Evolutionary conservation across 2,329 filamentous ascomycete genomes (phyloP).

Genomic region (Corinectria fuckeliana): DNA sequence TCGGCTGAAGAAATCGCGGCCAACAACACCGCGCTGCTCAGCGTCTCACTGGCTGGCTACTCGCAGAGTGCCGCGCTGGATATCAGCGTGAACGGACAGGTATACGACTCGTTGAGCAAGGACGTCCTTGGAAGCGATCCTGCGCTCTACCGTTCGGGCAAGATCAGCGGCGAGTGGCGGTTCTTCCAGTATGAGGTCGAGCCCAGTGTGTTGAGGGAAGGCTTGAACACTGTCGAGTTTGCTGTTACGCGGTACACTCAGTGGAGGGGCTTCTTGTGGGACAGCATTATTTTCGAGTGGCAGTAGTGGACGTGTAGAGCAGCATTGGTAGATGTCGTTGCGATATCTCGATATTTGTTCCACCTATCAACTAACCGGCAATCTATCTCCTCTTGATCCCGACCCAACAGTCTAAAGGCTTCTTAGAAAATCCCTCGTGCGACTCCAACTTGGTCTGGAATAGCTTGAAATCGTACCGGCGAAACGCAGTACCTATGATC

Average conservation of each 20-base stretch:
- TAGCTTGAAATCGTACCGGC: slow-evolving; percentile 16
- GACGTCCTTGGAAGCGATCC: slow-evolving; percentile 12
- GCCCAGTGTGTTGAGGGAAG: slow-evolving; percentile 3
- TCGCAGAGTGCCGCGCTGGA: slow-evolving; percentile 18
- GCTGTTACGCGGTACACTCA: slow-evolving; percentile 17
- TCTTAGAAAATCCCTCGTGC: slow-evolving; percentile 22
- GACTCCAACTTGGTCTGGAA: slow-evolving; percentile 16
- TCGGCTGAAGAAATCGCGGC: slow-evolving; percentile 11
- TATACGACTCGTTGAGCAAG: slow-evolving; percentile 15
- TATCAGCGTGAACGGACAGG: slow-evolving; percentile 12
- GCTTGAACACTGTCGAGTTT: slow-evolving; percentile 16
- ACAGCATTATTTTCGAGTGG: slow-evolving; percentile 22
- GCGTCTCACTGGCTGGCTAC: slow-evolving; percentile 18
- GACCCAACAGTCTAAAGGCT: slow-evolving; percentile 23
- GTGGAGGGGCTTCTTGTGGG: slow-evolving; percentile 22
- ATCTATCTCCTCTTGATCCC: slow-evolving; percentile 16
- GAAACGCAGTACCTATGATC: slow-evolving; percentile 16
- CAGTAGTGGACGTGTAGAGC: not conserved
- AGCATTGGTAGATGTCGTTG: not conserved
- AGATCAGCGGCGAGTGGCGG: slow-evolving; percentile 20
- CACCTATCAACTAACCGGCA: not conserved
- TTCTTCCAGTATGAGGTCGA: slow-evolving; percentile 19
- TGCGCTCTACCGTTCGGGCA: slow-evolving; percentile 15
- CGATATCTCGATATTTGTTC: not conserved
- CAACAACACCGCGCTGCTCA: slow-evolving; percentile 11